Conservation (phyloP, 2,329 filamentous ascomycete species). For the Cladosporium sp. region DNA sequence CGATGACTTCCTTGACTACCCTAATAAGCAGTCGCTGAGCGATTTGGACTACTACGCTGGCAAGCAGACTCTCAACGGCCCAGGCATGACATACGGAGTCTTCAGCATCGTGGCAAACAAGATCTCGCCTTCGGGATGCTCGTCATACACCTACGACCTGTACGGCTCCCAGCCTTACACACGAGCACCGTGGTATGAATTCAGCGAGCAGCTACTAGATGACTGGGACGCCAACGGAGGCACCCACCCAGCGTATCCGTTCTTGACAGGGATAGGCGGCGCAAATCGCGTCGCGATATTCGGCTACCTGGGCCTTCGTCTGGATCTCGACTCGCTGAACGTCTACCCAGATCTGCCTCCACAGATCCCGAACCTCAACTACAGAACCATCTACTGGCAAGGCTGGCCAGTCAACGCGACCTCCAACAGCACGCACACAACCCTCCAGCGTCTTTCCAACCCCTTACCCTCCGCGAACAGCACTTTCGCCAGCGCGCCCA, state of each 20-base stretch:
- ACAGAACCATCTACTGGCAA: slow-evolving; percentile 67
- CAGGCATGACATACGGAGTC: slow-evolving; percentile 73
- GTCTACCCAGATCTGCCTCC: slow-evolving; percentile 67
- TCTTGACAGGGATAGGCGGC: slow-evolving; percentile 70
- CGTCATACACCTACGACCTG: slow-evolving; percentile 67
- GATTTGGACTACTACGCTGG: slow-evolving; percentile 71
- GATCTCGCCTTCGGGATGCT: slow-evolving; percentile 67
- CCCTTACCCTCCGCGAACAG: slow-evolving; percentile 56
- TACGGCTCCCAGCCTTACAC: slow-evolving; percentile 66
- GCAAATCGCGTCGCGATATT: slow-evolving; percentile 68
- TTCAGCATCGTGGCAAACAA: slow-evolving; percentile 68
- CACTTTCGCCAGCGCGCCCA: slow-evolving; percentile 55
- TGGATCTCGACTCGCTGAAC: slow-evolving; percentile 61
- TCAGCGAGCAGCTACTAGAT: slow-evolving; percentile 69
- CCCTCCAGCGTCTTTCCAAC: slow-evolving; percentile 54
- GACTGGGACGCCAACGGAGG: slow-evolving; percentile 62
- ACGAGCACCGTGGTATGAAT: slow-evolving; percentile 68
- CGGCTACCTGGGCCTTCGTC: slow-evolving; percentile 66
- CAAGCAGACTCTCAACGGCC: slow-evolving; percentile 67
- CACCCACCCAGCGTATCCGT: slow-evolving; percentile 69
- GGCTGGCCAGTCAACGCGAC: slow-evolving; percentile 64
- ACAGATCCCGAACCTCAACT: slow-evolving; percentile 62
- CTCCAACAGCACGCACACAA: slow-evolving; percentile 67
- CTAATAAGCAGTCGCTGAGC: slow-evolving; percentile 56
- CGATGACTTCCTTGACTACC: slow-evolving; percentile 65